Base-by-base conservation (phyloP, 768 basidiomycete genomes). In the Pleurotus pulmonarius region DNA sequence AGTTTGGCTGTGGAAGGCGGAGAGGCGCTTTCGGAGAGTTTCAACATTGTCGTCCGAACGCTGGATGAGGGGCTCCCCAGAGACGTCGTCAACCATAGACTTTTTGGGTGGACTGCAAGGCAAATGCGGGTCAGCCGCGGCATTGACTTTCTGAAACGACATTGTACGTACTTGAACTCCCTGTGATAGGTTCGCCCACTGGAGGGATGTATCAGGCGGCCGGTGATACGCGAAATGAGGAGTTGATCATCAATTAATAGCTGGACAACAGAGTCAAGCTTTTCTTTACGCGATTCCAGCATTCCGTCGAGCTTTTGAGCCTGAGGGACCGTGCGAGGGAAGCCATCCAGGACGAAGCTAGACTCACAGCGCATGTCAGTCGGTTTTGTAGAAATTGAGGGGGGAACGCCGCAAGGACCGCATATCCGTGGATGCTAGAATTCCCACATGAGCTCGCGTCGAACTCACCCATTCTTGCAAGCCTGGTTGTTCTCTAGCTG, bases 261-360 rank as follows among this genome's bases (percentile, higher is more conserved):
- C 70, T 99, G 88, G 39, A 98, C 85, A 58, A 92, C 94, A n/a
- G 83, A 86, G 74, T 98, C 87, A 49, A 99, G 82, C 67, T 88
- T 89, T 75, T 98, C 94, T 64, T 89, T 86, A 66, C 90, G 87
- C 4, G 68, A 71, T 12, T 79, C 69, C 44, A 99, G 85, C 97
- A 99, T 98, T 58, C 78, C 75, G 67, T 96, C 96, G 55, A 99
- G 87, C 73, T 97, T 98, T 73, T 95, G 83, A 2, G 97, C 97
- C 66, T 99, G 97, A 8, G 90, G 87, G 37, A 98, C 92, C 3
- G 96, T 98, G 43, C 97, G 88, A 41, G 97, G 97, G 84, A 99
- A 99, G n/a, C 97, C 97, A 66, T 99, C 97, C 49, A 99, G 80
- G 56, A 99, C 97, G 73, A 99, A 99, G 38, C 96, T 98, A 63